Evolutionary conservation across 192 early-diverging fungal species (phyloP).

Genomic region (Coemansia aciculifera): DNA sequence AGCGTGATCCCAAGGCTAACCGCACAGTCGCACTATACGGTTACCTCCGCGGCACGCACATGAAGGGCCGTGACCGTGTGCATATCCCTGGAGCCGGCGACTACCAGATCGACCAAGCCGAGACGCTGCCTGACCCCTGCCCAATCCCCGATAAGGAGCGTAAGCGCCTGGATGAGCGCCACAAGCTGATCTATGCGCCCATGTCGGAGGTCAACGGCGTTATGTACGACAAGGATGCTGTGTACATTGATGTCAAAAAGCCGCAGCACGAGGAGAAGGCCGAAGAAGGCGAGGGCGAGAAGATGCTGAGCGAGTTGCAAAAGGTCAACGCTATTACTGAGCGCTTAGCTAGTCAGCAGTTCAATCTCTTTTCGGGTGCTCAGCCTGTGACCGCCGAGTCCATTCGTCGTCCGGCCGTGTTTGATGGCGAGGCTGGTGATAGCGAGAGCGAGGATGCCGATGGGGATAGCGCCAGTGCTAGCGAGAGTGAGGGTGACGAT

Average conservation of each 20-base stretch:
- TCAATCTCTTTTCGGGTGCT: conserved; percentile 52
- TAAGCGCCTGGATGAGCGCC: conserved; percentile 86
- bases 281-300: conserved; percentile 74
- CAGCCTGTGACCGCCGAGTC: conserved; percentile 35
- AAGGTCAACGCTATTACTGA: conserved; percentile 61
- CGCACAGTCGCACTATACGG: conserved; percentile 94
- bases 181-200: conserved; percentile 96
- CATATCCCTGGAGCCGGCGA: conserved; percentile 98
- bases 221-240: conserved; percentile 98
- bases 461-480: conserved; percentile 11
- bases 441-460: conserved; percentile 35
- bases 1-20: conserved; percentile 80
- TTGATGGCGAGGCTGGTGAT: conserved; percentile 56
- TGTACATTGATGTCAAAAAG: conserved; percentile 94
- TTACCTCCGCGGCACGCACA: conserved; percentile 91
- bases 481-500: conserved; percentile 37
- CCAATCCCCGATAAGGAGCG: conserved; percentile 94
- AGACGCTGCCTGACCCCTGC: conserved; percentile 87
- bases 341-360: conserved; percentile 38
- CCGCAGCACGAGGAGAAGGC: conserved; percentile 57
- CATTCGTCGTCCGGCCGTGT: conserved; percentile 63
- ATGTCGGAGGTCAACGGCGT: conserved; percentile 98
- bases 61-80: conserved; percentile 82
- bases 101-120: conserved; percentile 72
- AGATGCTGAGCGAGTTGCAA: conserved; percentile 92